Percentiles rank a stretch among this genome's conserved stretches.
Evolutionary conservation across 2,329 filamentous ascomycete genomes (phyloP).

Genomic region (Trichoderma aggressivum): DNA sequence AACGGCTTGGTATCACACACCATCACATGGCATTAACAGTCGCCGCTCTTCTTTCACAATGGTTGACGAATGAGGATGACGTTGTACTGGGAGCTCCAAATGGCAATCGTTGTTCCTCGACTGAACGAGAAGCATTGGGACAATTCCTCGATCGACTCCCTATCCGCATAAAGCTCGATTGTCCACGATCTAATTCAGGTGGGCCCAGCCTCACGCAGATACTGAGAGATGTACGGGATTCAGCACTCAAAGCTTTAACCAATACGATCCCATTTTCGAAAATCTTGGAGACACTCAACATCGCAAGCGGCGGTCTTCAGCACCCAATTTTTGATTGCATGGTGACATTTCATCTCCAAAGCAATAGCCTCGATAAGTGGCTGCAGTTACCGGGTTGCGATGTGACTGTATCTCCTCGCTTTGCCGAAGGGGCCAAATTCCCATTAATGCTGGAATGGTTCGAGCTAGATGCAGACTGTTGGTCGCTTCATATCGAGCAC

Average conservation of each 20-base stretch:
- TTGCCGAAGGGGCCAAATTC: conserved; percentile 14
- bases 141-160: not conserved
- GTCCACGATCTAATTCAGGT: not conserved
- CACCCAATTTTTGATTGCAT: conserved; percentile 17
- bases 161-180: not conserved
- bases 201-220: not conserved
- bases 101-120: not conserved
- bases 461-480: not conserved
- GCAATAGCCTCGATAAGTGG: conserved; percentile 4
- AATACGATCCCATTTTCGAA: conserved; percentile 9
- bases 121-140: not conserved
- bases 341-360: conserved; percentile 15
- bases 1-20: conserved; percentile 10
- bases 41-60: conserved; percentile 5
- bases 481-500: conserved; percentile 16
- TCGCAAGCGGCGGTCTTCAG: not conserved
- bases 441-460: conserved; percentile 18
- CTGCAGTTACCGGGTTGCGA: conserved; percentile 1
- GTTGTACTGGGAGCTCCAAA: conserved; percentile 10
- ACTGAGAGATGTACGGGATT: not conserved
- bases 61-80: conserved; percentile 5
- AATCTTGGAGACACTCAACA: not conserved
- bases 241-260: not conserved
- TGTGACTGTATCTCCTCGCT: not conserved
- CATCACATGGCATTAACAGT: conserved; percentile 10